Conservation (phyloP, 805 yeast species). For the Phaffomyces opuntiae region DNA sequence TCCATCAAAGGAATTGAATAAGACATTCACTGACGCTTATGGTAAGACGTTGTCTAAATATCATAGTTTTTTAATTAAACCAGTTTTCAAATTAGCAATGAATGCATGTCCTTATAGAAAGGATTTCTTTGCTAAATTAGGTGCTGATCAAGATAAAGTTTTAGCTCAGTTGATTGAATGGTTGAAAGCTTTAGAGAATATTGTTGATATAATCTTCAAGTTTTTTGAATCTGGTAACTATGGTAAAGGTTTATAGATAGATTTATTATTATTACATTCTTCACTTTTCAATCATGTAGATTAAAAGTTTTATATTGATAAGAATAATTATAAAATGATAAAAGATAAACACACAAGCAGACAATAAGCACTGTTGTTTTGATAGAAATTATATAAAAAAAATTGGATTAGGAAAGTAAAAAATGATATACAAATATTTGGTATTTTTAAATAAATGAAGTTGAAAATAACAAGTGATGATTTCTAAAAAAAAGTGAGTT, state of each 20-base stretch:
- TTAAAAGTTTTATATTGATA: too few species aligned
- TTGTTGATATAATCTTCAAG: slow-evolving; percentile 65
- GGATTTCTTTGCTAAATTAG: slow-evolving; percentile 78
- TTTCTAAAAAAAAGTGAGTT: too few species aligned
- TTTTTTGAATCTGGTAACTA: slow-evolving; percentile 77
- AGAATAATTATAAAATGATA: too few species aligned
- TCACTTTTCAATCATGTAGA: background rate
- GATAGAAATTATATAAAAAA: background rate
- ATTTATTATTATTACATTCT: too few species aligned
- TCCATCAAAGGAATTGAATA: slow-evolving; percentile 57
- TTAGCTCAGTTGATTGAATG: slow-evolving; percentile 57
- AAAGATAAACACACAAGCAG: too few species aligned
- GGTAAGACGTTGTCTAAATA: slow-evolving; percentile 70
- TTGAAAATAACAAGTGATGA: too few species aligned
- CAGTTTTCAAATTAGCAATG: slow-evolving; percentile 90
- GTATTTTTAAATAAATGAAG: too few species aligned
- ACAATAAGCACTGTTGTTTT: too few species aligned
- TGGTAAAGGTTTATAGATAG: slow-evolving; percentile 70
- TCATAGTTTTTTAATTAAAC: slow-evolving; percentile 77
- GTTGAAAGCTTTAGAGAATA: slow-evolving; percentile 69
- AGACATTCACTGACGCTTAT: slow-evolving; percentile 82
- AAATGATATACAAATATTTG: too few species aligned
- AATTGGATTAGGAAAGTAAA: background rate
- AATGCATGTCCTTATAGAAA: slow-evolving; percentile 89
- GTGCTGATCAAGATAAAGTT: slow-evolving; percentile 66